Evolutionary conservation across 140 eudicot species (phyloP).

Genomic region (Erigeron philadelphicus): DNA sequence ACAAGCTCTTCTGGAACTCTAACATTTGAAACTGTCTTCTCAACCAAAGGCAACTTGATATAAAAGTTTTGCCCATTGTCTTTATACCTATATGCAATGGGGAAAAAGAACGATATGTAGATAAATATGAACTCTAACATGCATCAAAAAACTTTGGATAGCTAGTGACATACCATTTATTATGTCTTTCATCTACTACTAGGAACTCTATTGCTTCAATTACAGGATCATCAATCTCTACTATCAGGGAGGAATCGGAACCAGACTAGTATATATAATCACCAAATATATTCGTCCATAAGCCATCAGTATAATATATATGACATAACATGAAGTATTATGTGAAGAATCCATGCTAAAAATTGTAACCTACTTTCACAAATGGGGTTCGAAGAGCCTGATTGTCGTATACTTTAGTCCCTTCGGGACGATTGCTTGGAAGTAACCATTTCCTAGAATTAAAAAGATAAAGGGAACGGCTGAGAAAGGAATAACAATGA

Average conservation of each 20-base stretch:
- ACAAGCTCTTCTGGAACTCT: constrained; percentile 91
- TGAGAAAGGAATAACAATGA: background rate
- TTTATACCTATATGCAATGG: constrained; percentile 57
- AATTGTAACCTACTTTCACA: constrained; percentile 47
- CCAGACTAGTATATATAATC: constrained; percentile 56
- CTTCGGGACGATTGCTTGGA: constrained; percentile 71
- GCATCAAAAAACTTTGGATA: constrained; percentile 10
- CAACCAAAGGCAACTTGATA: constrained; percentile 44
- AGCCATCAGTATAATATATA: background rate
- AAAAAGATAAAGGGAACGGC: background rate
- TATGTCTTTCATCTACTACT: constrained; percentile 72
- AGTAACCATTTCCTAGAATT: constrained; percentile 68
- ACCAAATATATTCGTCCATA: constrained; percentile 1
- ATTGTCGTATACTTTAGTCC: constrained; percentile 63
- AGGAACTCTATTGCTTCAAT: constrained; percentile 88
- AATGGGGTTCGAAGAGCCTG: constrained; percentile 88
- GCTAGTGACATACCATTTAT: constrained; percentile 58
- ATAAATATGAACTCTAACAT: constrained; percentile 16
- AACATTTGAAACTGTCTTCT: constrained; percentile 34
- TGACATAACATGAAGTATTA: constrained; percentile 14
- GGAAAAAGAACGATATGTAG: constrained; percentile 3
- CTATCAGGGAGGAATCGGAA: constrained; percentile 48
- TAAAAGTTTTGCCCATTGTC: constrained; percentile 74
- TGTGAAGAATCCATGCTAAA: background rate
- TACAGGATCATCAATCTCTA: constrained; percentile 89